Conservation (phyloP, 225 moss, liverwort and hornwort genomes). For the Climacium dendroides region DNA sequence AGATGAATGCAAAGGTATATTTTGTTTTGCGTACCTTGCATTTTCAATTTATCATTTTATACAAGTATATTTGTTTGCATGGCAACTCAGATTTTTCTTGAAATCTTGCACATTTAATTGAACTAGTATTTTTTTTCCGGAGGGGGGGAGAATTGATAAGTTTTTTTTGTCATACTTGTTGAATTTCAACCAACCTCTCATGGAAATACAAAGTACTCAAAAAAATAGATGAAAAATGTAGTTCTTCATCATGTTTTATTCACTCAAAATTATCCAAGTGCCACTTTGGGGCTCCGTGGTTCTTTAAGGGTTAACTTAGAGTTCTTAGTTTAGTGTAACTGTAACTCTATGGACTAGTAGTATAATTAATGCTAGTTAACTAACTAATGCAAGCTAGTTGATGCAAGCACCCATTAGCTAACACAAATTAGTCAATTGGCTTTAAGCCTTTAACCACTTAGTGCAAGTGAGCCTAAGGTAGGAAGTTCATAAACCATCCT, state of each 20-base stretch:
- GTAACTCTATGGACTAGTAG: fast-evolving
- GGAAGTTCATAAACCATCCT: neutral
- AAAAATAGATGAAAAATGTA: neutral
- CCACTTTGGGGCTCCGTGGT: fast-evolving
- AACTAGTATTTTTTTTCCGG: neutral
- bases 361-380: neutral
- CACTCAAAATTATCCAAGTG: neutral
- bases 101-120: neutral
- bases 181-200: fast-evolving
- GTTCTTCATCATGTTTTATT: neutral
- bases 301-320: neutral
- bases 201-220: neutral
- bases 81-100: fast-evolving
- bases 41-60: neutral
- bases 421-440: fast-evolving
- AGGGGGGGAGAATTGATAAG: neutral
- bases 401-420: neutral
- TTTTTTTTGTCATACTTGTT: neutral
- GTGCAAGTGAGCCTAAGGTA: fast-evolving
- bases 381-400: neutral
- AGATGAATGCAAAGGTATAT: neutral
- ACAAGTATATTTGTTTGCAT: neutral
- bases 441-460: neutral
- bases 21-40: neutral
- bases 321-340: neutral